Base-by-base conservation (phyloP, 345 rosid species). In the Kernera saxatilis region DNA sequence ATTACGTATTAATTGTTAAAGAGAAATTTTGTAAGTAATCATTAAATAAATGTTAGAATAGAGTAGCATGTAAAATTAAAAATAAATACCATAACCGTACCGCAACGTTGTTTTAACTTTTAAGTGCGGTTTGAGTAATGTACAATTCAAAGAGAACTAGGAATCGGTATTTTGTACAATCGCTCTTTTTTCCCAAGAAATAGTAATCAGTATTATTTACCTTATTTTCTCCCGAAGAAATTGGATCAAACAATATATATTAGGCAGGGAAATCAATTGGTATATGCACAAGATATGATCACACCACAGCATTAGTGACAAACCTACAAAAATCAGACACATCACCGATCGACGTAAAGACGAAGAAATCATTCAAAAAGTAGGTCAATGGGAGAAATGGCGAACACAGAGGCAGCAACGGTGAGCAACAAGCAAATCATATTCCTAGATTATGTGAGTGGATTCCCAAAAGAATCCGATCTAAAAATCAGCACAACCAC, bases 341-440 rank as follows among this genome's bases (percentile, higher is more conserved):
- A 2, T 8, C 37, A 15, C 29, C 12, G 12, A n/a, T 12, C 53
- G 18, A 36, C 57, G 35, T 39, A 54, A 15, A 25, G 18, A 39
- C 36, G 35, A 66, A 48, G 6, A 55, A 30, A 8, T 40, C 29
- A 18, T 11, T 56, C 4, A 29, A 41, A 41, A 53, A 3, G n/a
- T 52, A 67, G 9, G 71, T 26, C 13, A 51, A 14, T 27, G 7
- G 5, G 44, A 62, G 11, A 46, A 46, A 74, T 74, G 78, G 45
- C 49, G 18, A 74, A 7, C 36, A 48, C 49, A 32, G 21, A 64
- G 8, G 75, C 19, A 26, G 27, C 22, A 8, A 59, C 9, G 6
- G 78, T 59, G 70, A 77, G 27, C 30, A 80, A 81, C 70, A 74
- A 74, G 66, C 79, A 74, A 65, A 75, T 81, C 71, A 70, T 78